phyloP scores from a whole-genome alignment of 2,329 filamentous ascomycete genomes.

The Lachnellula hyalina region DNA sequence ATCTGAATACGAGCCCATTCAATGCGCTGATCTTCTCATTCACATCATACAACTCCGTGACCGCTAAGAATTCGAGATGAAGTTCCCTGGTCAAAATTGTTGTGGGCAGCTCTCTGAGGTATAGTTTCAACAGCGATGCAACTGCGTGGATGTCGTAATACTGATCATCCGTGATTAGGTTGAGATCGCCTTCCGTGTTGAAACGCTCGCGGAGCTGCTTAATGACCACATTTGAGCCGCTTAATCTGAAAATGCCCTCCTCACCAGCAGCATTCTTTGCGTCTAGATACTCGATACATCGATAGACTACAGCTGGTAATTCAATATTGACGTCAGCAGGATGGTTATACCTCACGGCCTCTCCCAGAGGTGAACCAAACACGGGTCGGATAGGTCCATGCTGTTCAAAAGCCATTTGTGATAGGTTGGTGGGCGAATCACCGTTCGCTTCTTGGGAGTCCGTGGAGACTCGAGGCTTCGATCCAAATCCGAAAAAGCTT shows the following conservation, averaged over 20 bases:
- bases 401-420: constrained; percentile 38
- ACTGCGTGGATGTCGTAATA: constrained; percentile 96
- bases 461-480: constrained; percentile 53
- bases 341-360: constrained; percentile 77
- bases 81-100: constrained; percentile 89
- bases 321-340: constrained; percentile 68
- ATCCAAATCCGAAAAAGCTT: constrained; percentile 66
- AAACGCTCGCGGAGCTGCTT: constrained; percentile 88
- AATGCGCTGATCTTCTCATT: constrained; percentile 72
- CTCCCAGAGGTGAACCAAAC: constrained; percentile 79
- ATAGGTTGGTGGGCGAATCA: constrained; percentile 40
- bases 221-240: constrained; percentile 94
- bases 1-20: constrained; percentile 69
- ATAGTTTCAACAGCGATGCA: constrained; percentile 88
- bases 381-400: constrained; percentile 60
- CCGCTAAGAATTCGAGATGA: constrained; percentile 80
- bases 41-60: constrained; percentile 72
- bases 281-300: constrained; percentile 89
- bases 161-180: constrained; percentile 73
- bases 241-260: constrained; percentile 94
- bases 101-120: constrained; percentile 84
- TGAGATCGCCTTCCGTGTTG: constrained; percentile 87
- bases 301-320: constrained; percentile 87
- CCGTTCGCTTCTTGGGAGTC: constrained; percentile 55
- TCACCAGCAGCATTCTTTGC: constrained; percentile 75